Conservation (phyloP, 768 basidiomycete genomes). For the Glaciozyma martinii region DNA sequence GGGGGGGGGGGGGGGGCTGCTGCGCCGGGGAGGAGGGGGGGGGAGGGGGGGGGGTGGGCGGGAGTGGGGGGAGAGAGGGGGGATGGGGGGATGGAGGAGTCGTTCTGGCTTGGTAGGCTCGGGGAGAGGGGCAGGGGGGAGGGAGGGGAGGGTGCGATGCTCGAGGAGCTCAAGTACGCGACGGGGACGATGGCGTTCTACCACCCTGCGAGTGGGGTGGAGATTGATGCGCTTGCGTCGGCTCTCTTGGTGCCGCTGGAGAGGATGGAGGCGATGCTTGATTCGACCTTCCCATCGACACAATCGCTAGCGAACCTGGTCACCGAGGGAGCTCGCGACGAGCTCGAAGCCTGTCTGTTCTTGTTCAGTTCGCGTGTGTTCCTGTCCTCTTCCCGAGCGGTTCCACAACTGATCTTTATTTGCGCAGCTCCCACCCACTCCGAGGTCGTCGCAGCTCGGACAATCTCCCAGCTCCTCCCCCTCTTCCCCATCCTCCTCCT, state of each 20-base stretch:
- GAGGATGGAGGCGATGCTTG: background rate
- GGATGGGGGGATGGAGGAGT: too few species aligned
- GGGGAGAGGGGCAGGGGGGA: background rate
- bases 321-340: background rate
- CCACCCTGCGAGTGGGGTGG: background rate
- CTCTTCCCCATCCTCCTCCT: constrained; percentile 23
- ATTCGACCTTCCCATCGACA: constrained; percentile 5
- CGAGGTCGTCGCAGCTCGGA: constrained; percentile 13
- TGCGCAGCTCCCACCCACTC: constrained; percentile 14
- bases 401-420: too few species aligned
- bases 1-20: too few species aligned
- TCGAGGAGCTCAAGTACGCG: background rate
- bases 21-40: too few species aligned
- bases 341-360: constrained; percentile 8
- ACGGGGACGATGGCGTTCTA: background rate
- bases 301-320: background rate
- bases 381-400: background rate
- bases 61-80: too few species aligned
- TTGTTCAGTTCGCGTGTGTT: constrained; percentile 23
- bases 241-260: background rate
- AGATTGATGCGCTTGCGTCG: background rate
- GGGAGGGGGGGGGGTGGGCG: too few species aligned
- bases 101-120: too few species aligned
- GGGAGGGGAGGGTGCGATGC: background rate
- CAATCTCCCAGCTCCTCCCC: constrained; percentile 16